Evolutionary conservation across 1,284 basidiomycete species (phyloP).

Genomic region (Polyporus tsugae): DNA sequence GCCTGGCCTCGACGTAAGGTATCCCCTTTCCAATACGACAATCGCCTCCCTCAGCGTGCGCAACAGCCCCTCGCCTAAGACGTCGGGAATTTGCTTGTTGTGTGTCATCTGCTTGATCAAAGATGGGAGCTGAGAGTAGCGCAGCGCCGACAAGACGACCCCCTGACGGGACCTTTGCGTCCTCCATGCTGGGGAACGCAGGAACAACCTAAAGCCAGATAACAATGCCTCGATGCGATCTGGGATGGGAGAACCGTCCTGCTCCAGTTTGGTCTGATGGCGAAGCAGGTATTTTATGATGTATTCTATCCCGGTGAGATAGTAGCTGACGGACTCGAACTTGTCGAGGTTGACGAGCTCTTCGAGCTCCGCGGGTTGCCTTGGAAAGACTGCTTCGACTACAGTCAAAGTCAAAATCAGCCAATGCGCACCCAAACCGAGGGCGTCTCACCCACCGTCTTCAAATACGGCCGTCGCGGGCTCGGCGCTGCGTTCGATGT

Average conservation of each 20-base stretch:
- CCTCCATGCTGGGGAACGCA: constrained; percentile 13
- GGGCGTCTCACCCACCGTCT: constrained; percentile 15
- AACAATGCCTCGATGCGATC: constrained; percentile 10
- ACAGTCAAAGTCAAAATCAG: neutral
- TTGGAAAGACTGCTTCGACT: constrained; percentile 24
- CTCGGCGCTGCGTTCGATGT: constrained; percentile 9
- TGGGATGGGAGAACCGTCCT: constrained; percentile 9
- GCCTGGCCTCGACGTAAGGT: neutral
- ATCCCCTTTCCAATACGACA: neutral
- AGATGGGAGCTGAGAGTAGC: constrained; percentile 17
- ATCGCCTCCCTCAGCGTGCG: neutral
- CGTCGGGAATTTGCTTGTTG: neutral
- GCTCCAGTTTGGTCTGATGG: constrained; percentile 8
- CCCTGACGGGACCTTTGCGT: constrained; percentile 13
- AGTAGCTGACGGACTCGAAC: constrained; percentile 22
- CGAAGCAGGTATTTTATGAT: constrained; percentile 24
- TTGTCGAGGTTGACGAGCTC: constrained; percentile 24
- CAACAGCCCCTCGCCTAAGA: neutral
- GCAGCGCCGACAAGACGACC: constrained; percentile 20
- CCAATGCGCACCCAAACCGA: neutral
- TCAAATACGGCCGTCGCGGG: constrained; percentile 15
- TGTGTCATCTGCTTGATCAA: neutral
- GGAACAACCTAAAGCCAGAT: constrained; percentile 13
- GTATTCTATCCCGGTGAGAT: constrained; percentile 22
- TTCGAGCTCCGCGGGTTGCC: constrained; percentile 12